These are phyloP conservation scores for Colletotrichum sp. DNA, from an alignment of 2,329 filamentous ascomycete species.

Conservation along the genomic window DNA sequence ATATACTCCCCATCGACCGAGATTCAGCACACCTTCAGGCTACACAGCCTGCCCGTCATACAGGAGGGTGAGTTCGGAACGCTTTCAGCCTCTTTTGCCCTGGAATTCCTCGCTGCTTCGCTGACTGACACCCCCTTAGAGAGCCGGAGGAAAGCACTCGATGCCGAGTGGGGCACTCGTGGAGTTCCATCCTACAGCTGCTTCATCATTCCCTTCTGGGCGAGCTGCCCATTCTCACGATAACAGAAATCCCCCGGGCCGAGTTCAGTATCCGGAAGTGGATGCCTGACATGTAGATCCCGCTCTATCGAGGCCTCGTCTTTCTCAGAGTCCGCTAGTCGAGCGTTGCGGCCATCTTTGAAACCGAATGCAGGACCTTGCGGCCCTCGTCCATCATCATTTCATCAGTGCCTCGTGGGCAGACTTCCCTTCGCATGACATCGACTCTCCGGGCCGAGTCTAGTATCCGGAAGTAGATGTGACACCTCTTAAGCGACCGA, in stretches of 20 bases:
- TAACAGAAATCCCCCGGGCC: neutral
- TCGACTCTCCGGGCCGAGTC: neutral
- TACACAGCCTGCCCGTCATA: neutral
- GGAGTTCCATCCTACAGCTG: neutral
- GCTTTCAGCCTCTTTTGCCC: neutral
- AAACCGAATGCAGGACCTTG: neutral
- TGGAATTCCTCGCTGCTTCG: neutral
- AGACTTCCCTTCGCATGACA: neutral
- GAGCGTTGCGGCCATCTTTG: neutral
- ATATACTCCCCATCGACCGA: neutral
- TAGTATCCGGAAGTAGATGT: neutral
- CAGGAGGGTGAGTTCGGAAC: neutral
- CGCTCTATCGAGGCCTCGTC: neutral
- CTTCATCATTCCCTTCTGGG: neutral
- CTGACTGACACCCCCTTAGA: neutral
- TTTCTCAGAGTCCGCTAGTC: neutral
- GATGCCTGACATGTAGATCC: neutral
- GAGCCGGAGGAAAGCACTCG: neutral
- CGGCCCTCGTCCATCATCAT: neutral
- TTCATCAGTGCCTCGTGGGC: neutral
- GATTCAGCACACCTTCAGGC: neutral
- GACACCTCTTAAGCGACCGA: neutral
- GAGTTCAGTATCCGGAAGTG: neutral
- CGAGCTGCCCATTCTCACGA: neutral
- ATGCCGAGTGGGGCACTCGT: neutral